Evolutionary conservation across 345 rosid species (phyloP).

Genomic region (Citrus cavaleriei): DNA sequence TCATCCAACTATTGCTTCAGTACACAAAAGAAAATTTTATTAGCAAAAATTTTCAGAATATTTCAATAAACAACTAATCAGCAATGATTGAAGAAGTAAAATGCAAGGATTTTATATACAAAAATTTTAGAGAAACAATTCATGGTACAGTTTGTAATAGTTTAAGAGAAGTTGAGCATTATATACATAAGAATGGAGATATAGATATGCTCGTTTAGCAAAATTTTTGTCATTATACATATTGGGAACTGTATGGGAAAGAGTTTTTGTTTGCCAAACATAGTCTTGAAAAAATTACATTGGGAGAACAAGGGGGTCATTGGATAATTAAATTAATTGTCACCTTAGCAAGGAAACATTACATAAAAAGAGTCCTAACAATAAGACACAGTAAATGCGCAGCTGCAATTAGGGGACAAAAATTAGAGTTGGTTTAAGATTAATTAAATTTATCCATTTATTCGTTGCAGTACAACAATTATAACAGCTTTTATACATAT

Average conservation of each 20-base stretch:
- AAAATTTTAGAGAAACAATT: not conserved
- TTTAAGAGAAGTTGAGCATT: too few relatives aligned
- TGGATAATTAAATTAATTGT: not conserved
- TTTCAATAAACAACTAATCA: not conserved
- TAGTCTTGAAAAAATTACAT: not conserved
- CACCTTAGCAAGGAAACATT: not conserved
- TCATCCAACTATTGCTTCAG: constrained; percentile 11
- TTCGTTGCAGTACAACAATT: not conserved
- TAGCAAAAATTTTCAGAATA: not conserved
- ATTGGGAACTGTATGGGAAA: not conserved
- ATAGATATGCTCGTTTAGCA: not conserved
- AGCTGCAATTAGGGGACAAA: not conserved
- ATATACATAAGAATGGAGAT: not conserved
- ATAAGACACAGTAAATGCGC: not conserved
- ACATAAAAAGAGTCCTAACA: not conserved
- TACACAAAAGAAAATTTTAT: not conserved
- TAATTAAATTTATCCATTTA: not conserved
- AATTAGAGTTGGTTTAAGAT: not conserved
- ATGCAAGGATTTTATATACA: not conserved
- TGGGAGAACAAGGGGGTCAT: not conserved
- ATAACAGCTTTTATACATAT: too few relatives aligned
- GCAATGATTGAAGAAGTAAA: not conserved
- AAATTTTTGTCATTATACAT: not conserved
- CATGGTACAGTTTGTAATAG: not conserved
- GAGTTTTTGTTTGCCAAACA: not conserved